Base-by-base conservation (phyloP, 768 basidiomycete genomes). In the Austroboletus festivus region DNA sequence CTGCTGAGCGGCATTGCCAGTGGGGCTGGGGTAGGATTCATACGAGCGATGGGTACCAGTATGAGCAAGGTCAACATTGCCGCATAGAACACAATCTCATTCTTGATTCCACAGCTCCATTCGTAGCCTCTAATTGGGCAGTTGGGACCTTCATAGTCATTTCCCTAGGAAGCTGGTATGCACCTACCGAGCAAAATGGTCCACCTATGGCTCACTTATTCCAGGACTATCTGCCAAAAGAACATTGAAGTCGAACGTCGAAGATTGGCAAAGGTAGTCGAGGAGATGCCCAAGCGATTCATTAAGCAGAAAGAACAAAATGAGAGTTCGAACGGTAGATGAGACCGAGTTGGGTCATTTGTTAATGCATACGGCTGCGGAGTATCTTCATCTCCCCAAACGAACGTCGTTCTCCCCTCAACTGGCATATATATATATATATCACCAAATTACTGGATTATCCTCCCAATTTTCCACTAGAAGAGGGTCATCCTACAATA, bases 381-480 rank as follows among this genome's bases (percentile, higher is more conserved):
- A 28, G 12, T 12, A 28, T 28, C 28, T 28, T 28, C 28, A 5
- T 5, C 12, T 12, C 12, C 28, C 12, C 28, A 5, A 12, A 12
- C 12, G 28, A 28, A 28, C 28, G 28, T 28, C 12, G 28, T 28
- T 28, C 12, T 28, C 28, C 28, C 12, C 5, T 12, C n/a, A n/a
- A n/a, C n/a, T n/a, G n/a, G n/a, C n/a, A n/a, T n/a, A n/a, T 28
- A 28, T 12, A 28, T 5, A 43, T 20, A 43, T 68, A 5, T 67
- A 62, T 37, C 71, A 76, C 85, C 85, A 87, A 22, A 83, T 71
- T 10, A 80, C 73, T 54, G 31, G 13, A 34, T 57, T 53, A 22
- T 78, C 74, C 51, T 81, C 80, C 86, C 85, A 91, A 48, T 87
- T 85, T 66, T 89, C 89, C 9, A 91, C 81, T 16, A 91, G 75